These are phyloP conservation scores for Colletotrichum tanaceti DNA, from an alignment of 2,329 filamentous ascomycete species.

Conservation along the genomic window DNA sequence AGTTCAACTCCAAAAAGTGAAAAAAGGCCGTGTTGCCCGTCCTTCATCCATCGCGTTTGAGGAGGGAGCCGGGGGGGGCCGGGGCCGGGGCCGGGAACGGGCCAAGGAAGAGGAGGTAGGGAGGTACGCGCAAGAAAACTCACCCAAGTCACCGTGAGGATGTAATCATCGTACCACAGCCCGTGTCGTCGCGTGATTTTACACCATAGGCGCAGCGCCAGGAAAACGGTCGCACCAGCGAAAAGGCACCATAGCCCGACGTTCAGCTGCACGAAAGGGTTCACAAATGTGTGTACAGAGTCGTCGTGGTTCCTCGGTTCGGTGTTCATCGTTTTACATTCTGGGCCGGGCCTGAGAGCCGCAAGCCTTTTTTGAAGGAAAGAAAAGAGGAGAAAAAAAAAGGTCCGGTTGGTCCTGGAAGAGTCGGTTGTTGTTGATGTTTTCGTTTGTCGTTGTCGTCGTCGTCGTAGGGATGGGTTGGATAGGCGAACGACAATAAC, in stretches of 20 bases:
- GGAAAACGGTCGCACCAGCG: conserved; percentile 47
- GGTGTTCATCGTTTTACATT: conserved; percentile 32
- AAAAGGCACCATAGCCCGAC: conserved; percentile 51
- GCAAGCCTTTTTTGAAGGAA: neutral
- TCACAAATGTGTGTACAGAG: conserved; percentile 45
- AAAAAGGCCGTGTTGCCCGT: neutral
- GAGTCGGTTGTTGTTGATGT: no score
- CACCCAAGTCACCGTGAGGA: conserved; percentile 53
- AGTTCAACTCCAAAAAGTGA: no score
- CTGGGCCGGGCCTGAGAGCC: conserved; percentile 30
- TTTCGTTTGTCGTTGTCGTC: no score
- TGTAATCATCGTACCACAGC: conserved; percentile 55
- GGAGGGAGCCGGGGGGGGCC: no score
- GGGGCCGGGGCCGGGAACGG: no score
- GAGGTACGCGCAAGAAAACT: conserved; percentile 34
- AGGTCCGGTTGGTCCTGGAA: no score
- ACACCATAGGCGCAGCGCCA: conserved; percentile 49
- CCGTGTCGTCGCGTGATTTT: conserved; percentile 52
- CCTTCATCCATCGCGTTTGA: no score
- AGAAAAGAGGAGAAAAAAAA: no score
- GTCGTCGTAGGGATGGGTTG: neutral
- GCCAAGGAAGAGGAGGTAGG: no score
- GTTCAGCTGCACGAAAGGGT: conserved; percentile 49
- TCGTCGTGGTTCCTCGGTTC: conserved; percentile 43
- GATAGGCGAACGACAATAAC: neutral